A percentile compares a stretch with the other conserved stretches of the same genome.
These are phyloP conservation scores for Antitrichia curtipendula DNA, from an alignment of 225 moss, liverwort and hornwort species.

Conservation along the genomic window DNA sequence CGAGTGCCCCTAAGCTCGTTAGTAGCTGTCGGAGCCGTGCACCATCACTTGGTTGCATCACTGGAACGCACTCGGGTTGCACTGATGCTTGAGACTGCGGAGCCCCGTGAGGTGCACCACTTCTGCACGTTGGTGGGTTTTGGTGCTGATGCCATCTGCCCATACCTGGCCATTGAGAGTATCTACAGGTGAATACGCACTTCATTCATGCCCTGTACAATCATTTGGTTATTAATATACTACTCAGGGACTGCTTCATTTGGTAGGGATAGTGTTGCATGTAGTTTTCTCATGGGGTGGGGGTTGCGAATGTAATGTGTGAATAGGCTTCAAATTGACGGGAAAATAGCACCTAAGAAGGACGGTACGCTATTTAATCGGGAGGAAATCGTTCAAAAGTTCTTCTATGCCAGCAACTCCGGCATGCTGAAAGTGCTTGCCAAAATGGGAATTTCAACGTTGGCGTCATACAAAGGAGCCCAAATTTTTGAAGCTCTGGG, in stretches of 20 bases:
- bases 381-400: conserved; percentile 62
- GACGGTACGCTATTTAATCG: conserved; percentile 33
- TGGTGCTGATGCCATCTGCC: conserved; percentile 75
- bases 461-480: conserved; percentile 82
- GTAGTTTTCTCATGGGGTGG: background rate
- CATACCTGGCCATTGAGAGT: conserved; percentile 68
- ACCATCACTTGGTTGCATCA: conserved; percentile 59
- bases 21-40: conserved; percentile 65
- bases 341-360: conserved; percentile 57
- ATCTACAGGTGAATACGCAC: conserved; percentile 37
- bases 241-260: background rate
- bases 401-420: conserved; percentile 58
- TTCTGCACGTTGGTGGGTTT: conserved; percentile 79
- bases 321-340: conserved; percentile 63
- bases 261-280: background rate
- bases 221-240: background rate
- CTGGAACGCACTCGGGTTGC: conserved; percentile 66
- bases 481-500: conserved; percentile 85
- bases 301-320: background rate
- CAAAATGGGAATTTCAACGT: conserved; percentile 81
- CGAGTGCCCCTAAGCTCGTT: conserved; percentile 67
- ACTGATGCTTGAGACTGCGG: conserved; percentile 63
- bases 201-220: background rate
- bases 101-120: conserved; percentile 80
- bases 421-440: conserved; percentile 88